Base-by-base conservation (phyloP, 192 early-diverging fungal genomes). In the Powellomyces hirtus region DNA sequence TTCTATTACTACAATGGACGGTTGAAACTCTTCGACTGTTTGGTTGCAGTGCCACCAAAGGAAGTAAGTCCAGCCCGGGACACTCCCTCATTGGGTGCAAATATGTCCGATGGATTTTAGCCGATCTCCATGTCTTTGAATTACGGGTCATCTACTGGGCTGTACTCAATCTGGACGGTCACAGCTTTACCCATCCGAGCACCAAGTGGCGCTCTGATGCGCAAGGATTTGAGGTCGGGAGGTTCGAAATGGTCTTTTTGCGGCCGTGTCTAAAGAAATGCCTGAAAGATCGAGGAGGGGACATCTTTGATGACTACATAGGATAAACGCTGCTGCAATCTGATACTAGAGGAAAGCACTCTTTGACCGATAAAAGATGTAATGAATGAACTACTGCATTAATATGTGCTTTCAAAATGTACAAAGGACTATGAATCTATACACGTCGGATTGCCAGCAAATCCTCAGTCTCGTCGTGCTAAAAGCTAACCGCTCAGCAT, bases 11-110 rank as follows among this genome's bases (percentile, higher is more conserved):
- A 1, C 65, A 67, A 33, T 67, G 34, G 20, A 27, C 53, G 1
- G 65, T 67, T 10, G 65, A 67, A 38, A 67, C 52, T 37, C 50
- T 67, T n/a, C 30, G 52, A 7, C 36, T 67, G 7, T 49, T 55
- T 38, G 65, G 65, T 13, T 67, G 65, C 50, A n/a, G 52, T 2
- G 65, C 65, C n/a, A 67, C 40, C 0, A 56, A 57, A 31, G 65
- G 52, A 26, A 57, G 52, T 33, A 53, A 49, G 20, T 56, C 65
- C 34, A 31, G 31, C 27, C 52, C 65, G 11, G 65, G 65, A 6
- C 30, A 57, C 33, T 29, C 11, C 34, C 34, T 67, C 1, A 49
- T 57, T 29, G 52, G 52, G 6, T 56, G 52, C 53, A 67, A 57
- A 57, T 67, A 67, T 26, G 65, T 57, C 35, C 29, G 1, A 4